These are phyloP conservation scores for Dictyostelium citrinum DNA, from an alignment of 78 protist genomes.

Conservation along the genomic window DNA sequence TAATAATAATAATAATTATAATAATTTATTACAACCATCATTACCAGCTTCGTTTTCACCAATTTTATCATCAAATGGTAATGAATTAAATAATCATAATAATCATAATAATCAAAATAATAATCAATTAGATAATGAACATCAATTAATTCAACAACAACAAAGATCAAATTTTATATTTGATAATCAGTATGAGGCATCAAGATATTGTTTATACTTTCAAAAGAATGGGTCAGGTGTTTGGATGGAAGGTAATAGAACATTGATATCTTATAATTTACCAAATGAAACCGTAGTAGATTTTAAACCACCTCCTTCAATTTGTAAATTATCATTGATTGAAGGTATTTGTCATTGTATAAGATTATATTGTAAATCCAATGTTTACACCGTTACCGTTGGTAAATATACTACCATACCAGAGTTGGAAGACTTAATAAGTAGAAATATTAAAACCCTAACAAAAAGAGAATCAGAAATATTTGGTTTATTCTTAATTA, in stretches of 20 bases:
- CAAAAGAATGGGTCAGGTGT: slow-evolving; percentile 74
- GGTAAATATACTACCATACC: slow-evolving; percentile 32
- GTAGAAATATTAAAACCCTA: not conserved
- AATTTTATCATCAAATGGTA: not conserved
- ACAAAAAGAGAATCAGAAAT: slow-evolving; percentile 14
- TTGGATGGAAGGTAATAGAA: slow-evolving; percentile 76
- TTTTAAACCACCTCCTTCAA: slow-evolving; percentile 65
- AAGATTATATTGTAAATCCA: slow-evolving; percentile 26
- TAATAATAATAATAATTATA: too few species aligned
- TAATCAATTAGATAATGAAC: not conserved
- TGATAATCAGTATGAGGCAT: slow-evolving; percentile 20
- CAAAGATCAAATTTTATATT: slow-evolving; percentile 17
- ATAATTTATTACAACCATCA: not conserved
- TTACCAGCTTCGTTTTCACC: not conserved
- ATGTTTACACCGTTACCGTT: not conserved
- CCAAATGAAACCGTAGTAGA: slow-evolving; percentile 71
- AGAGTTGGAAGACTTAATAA: slow-evolving; percentile 14
- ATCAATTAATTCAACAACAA: not conserved
- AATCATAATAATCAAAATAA: not conserved
- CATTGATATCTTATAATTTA: slow-evolving; percentile 38
- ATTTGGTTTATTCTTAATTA: slow-evolving; percentile 46
- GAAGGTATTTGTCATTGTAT: slow-evolving; percentile 42
- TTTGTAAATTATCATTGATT: slow-evolving; percentile 38
- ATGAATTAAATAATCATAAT: not conserved
- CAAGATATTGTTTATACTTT: slow-evolving; percentile 35